Conservation (phyloP, 2,329 filamentous ascomycete genomes). For the Hymenotorrendiella dingleyae region DNA sequence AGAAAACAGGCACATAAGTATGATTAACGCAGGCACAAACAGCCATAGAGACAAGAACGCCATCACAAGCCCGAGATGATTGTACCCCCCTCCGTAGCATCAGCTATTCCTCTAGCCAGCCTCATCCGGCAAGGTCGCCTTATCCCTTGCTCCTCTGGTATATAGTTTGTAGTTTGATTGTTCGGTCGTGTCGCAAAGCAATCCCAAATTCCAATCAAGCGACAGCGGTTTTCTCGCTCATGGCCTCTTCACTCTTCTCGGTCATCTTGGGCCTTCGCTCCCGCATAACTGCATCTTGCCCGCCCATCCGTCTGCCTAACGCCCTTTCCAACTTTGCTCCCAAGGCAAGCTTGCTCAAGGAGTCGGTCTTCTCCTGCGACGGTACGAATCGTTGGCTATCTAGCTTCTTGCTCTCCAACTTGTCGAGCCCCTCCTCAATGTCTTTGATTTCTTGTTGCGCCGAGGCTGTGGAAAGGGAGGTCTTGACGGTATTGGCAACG, state of each 20-base stretch:
- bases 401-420: constrained; percentile 64
- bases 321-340: constrained; percentile 71
- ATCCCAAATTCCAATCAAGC: neutral
- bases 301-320: constrained; percentile 60
- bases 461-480: constrained; percentile 27
- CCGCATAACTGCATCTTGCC: constrained; percentile 65
- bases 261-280: constrained; percentile 13
- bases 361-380: constrained; percentile 59
- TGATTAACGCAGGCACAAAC: constrained; percentile 6
- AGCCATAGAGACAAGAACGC: constrained; percentile 5
- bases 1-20: neutral
- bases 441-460: constrained; percentile 46
- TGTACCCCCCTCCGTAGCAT: too few relatives aligned
- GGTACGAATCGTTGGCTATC: constrained; percentile 61
- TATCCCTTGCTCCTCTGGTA: too few relatives aligned
- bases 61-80: constrained; percentile 9
- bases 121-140: too few relatives aligned
- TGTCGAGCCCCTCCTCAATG: constrained; percentile 58
- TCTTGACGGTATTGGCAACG: constrained; percentile 35
- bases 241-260: constrained; percentile 10
- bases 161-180: too few relatives aligned
- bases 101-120: neutral
- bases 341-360: constrained; percentile 63
- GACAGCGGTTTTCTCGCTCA: constrained; percentile 13
- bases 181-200: neutral